Evolutionary conservation across 2,329 filamentous ascomycete species (phyloP).

Genomic region (Botrytis elliptica): DNA sequence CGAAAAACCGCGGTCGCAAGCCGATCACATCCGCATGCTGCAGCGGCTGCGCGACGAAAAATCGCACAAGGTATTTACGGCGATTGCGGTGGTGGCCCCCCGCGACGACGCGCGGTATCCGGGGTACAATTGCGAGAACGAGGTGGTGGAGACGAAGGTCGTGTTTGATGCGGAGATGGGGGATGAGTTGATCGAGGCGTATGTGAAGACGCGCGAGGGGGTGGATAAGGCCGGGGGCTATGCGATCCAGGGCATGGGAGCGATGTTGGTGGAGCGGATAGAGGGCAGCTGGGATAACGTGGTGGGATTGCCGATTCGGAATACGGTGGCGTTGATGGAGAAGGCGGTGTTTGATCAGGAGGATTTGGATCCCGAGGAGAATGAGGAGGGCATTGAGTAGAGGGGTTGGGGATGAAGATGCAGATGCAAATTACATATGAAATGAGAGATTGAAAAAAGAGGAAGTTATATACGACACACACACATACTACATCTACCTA

Average conservation of each 20-base stretch:
- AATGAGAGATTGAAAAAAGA: background rate
- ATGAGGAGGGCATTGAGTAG: conserved; percentile 29
- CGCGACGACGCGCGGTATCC: conserved; percentile 77
- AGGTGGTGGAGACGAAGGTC: conserved; percentile 91
- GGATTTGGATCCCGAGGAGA: conserved; percentile 52
- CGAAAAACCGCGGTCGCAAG: conserved; percentile 84
- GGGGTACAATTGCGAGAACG: conserved; percentile 77
- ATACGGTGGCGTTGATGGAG: conserved; percentile 78
- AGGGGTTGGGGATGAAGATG: background rate
- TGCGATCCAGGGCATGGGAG: conserved; percentile 84
- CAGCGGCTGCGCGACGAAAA: conserved; percentile 74
- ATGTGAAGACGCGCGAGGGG: conserved; percentile 83
- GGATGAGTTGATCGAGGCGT: conserved; percentile 82
- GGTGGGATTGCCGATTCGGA: conserved; percentile 80
- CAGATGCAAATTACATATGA: background rate
- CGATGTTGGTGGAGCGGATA: conserved; percentile 83
- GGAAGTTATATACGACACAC: background rate
- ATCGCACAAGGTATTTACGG: conserved; percentile 81
- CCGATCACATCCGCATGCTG: conserved; percentile 81
- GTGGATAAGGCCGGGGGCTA: conserved; percentile 97
- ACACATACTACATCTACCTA: background rate
- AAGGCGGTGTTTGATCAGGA: conserved; percentile 77
- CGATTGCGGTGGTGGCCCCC: conserved; percentile 80
- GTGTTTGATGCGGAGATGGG: conserved; percentile 72
- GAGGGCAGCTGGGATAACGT: conserved; percentile 94